Evolutionary conservation across 345 rosid species (phyloP).

Genomic region (Ceriops zippeliana): DNA sequence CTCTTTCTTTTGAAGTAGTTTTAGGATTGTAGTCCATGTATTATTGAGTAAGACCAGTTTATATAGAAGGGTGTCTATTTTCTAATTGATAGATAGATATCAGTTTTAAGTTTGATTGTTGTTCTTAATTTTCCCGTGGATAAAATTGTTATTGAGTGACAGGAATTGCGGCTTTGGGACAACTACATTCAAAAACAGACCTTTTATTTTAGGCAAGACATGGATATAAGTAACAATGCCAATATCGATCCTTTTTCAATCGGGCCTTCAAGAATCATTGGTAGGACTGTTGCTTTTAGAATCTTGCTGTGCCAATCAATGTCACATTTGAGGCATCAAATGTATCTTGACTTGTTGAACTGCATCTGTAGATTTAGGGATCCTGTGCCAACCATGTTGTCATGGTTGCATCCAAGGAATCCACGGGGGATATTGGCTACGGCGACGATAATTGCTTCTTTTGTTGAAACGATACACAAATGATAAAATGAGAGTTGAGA

Average conservation of each 20-base stretch:
- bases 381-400: slow-evolving; percentile 40
- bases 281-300: slow-evolving; percentile 81
- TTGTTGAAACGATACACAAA: slow-evolving; percentile 73
- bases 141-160: background rate
- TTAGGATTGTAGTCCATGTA: background rate
- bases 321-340: slow-evolving; percentile 53
- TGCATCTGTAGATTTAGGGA: slow-evolving; percentile 43
- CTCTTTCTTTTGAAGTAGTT: too few relatives aligned
- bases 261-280: slow-evolving; percentile 81
- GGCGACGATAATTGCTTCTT: slow-evolving; percentile 75
- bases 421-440: slow-evolving; percentile 91
- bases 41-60: too few relatives aligned
- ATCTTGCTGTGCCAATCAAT: slow-evolving; percentile 74
- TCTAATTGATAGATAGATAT: background rate
- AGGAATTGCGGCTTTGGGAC: background rate
- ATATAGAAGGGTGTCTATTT: background rate
- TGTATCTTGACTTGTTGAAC: slow-evolving; percentile 36
- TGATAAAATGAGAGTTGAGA: slow-evolving; percentile 79
- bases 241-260: slow-evolving; percentile 71
- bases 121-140: background rate
- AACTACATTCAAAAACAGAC: background rate
- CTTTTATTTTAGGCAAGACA: slow-evolving; percentile 20
- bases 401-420: slow-evolving; percentile 92
- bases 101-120: background rate
- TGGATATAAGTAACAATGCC: slow-evolving; percentile 96